phyloP scores from a whole-genome alignment of 2,329 filamentous ascomycete species.

The Phoma sp. region DNA sequence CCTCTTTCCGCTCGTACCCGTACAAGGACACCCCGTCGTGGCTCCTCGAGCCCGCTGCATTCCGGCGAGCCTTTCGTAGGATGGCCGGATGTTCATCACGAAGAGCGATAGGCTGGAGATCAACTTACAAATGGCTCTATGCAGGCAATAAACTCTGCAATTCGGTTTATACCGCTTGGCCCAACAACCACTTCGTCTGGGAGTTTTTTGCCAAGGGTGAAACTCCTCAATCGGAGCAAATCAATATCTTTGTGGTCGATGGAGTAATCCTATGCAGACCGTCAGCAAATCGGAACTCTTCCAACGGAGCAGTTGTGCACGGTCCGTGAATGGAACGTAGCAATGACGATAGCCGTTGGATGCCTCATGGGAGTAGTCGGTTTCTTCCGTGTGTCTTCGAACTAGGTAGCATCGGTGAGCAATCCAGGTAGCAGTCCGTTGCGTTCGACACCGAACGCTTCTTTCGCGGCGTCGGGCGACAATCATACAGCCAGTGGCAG shows the following conservation, averaged over 20 bases:
- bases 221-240: conserved; percentile 80
- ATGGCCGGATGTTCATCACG: neutral
- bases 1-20: conserved; percentile 18
- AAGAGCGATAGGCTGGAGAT: neutral
- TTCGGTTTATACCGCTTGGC: conserved; percentile 67
- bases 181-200: conserved; percentile 68
- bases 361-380: neutral
- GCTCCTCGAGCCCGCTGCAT: neutral
- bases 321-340: neutral
- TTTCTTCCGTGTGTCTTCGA: neutral
- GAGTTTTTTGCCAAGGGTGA: conserved; percentile 73
- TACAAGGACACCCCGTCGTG: conserved; percentile 29
- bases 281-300: conserved; percentile 30
- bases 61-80: conserved; percentile 5
- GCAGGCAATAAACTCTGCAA: conserved; percentile 68
- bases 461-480: conserved; percentile 2
- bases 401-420: neutral
- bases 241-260: conserved; percentile 79
- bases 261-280: conserved; percentile 68
- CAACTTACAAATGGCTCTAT: conserved; percentile 81
- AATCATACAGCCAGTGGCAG: conserved; percentile 1
- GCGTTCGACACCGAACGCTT: neutral
- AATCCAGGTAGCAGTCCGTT: neutral
- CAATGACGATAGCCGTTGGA: neutral
- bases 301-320: neutral